Evolutionary conservation across 148 eudicot species (phyloP), one percentile per base, ranked within the genome.

Genomic region (Fagopyrum homotropicum): DNA sequence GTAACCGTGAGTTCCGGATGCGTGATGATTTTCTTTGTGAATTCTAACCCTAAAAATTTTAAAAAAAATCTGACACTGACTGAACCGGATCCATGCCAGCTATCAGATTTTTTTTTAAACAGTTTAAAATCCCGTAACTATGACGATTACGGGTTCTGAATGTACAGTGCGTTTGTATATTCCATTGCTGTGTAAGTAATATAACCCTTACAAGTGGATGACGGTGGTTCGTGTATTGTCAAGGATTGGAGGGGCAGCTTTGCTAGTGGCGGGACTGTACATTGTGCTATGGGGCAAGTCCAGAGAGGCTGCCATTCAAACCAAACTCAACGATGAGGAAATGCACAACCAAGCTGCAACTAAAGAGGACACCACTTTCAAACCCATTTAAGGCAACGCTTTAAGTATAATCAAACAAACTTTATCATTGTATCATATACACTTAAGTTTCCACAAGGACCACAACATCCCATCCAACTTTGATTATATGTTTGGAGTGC

Each of bases 231-330:
- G 30, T 63, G 3, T 35, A 35, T 35, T 35, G 44, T 35, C 26
- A 57, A 80, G 79, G 81, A 72, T 43, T 45, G 74, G 69, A 61
- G 83, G 79, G 48, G 77, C 79, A 48, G n/a, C 76, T 30, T n/a
- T 83, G 79, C 77, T 83, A 57, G 75, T 80, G 63, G 74, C 46
- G 50, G 87, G 85, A 4, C 82, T 85, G 45, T 85, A 82, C 72
- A 73, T 77, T 12, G 68, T 77, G 30, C 79, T 85, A 26, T 85
- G 85, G 87, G 87, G 82, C 10, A 84, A 81, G 75, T 61, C 75
- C 68, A 84, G 69, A 77, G 86, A 84, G 59, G 66, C 3, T 30
- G 9, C 47, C 45, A 61, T 56, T 5, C n/a, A 56, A 56, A 8
- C 15, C 5, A 44, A 9, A 30, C 45, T 5, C 45, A 30, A 26